Conservation (phyloP, 2,329 filamentous ascomycete species). For the Conoideocrella luteorostrata region DNA sequence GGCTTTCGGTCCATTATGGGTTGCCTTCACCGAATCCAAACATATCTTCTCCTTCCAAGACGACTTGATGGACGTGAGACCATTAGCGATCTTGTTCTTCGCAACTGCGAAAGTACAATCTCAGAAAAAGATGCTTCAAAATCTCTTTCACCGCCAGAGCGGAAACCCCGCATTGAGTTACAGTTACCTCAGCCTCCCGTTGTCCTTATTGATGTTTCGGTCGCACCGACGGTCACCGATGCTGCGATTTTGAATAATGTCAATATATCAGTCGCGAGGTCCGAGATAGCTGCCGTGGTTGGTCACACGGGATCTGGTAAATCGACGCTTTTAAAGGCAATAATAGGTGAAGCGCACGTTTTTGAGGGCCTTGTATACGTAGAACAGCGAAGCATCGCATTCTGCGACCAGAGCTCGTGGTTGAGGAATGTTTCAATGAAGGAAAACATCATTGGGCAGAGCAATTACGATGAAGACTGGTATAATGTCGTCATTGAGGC, state of each 20-base stretch:
- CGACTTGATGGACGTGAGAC: conserved; percentile 1
- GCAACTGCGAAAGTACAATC: too few species aligned
- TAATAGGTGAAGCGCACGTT: background rate
- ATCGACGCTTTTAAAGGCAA: background rate
- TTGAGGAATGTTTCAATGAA: background rate
- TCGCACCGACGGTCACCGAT: conserved; percentile 28
- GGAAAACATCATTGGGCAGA: background rate
- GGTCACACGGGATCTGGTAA: background rate
- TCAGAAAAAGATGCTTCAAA: too few species aligned
- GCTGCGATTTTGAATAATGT: conserved; percentile 19
- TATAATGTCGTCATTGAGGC: background rate
- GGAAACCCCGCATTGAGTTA: background rate
- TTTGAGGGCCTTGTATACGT: background rate
- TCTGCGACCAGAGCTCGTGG: background rate
- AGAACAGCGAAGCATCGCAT: background rate
- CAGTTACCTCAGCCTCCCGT: background rate
- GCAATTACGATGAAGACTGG: background rate
- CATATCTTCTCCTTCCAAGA: conserved; percentile 5
- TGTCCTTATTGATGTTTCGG: conserved; percentile 33
- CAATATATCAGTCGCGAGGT: background rate
- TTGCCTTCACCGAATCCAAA: conserved; percentile 11
- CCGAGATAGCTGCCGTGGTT: background rate
- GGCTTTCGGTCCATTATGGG: conserved; percentile 1
- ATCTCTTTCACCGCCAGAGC: too few species aligned
- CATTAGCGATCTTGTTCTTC: conserved; percentile 34